Base-by-base conservation (phyloP, 2,329 filamentous ascomycete species). In the Penicillium sp. region DNA sequence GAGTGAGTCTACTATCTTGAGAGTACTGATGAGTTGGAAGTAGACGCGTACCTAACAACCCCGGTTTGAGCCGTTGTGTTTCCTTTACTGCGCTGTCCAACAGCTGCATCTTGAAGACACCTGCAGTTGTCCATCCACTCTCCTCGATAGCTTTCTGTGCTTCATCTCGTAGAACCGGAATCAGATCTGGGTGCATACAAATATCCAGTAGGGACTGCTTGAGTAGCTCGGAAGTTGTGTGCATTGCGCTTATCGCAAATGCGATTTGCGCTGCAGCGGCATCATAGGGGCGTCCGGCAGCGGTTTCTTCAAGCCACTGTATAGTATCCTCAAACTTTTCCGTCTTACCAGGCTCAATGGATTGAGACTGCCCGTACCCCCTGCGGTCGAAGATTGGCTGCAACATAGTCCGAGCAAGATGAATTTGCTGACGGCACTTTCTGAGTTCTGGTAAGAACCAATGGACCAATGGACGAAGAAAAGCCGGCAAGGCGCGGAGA, bases 61-160 rank as follows among this genome's bases (percentile, higher is more conserved):
- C 53, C 15, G 53, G 47, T 12, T 56, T 53, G 15, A 53, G 48
- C 3, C 55, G 35, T 24, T 53, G 55, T 15, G 44, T 54, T 33
- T 57, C 56, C 26, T 57, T 55, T 17, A 58, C 38, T n/a, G 43
- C 54, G 41, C 56, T 57, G 17, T 58, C 56, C 38, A 58, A 26
- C 4, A 52, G 34, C 43, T 61, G 29, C 57, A 62, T 53, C 45
- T 62, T 44, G 46, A 56, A 47, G 19, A 58, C 9, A 3, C 50
- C 55, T 2, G 53, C 44, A 12, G 48, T 47, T 31, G 38, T 45
- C 43, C 52, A 48, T 33, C 45, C 54, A 21, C 34, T 48, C 17
- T 47, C 48, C 15, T 39, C 31, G 3, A 56, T 22, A 6, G 33
- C 53, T 12, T 45, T 17, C 6, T 28, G 24, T 33, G 44, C 45